phyloP scores from a whole-genome alignment of 2,329 filamentous ascomycete species.

The Sphaceloma murrayae region DNA sequence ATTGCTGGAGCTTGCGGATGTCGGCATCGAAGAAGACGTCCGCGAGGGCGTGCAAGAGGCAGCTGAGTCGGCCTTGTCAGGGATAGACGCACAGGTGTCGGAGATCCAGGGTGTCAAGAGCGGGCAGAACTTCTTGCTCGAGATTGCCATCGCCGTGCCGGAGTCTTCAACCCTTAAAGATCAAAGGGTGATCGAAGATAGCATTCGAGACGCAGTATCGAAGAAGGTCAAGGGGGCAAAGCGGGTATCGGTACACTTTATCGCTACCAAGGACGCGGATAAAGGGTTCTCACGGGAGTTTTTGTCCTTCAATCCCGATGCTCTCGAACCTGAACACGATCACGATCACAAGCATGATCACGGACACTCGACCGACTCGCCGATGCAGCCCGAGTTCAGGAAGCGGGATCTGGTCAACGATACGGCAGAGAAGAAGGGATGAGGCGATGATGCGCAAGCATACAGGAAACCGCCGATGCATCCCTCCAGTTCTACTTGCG shows the following conservation, averaged over 20 bases:
- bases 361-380: constrained; percentile 7
- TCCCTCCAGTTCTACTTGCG: too few relatives aligned
- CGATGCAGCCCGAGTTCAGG: constrained; percentile 11
- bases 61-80: constrained; percentile 49
- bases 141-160: constrained; percentile 76
- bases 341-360: constrained; percentile 21
- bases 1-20: constrained; percentile 82
- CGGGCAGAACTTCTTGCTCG: constrained; percentile 90
- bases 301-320: constrained; percentile 24
- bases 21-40: constrained; percentile 76
- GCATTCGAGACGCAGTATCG: constrained; percentile 62
- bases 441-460: constrained; percentile 1
- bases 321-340: constrained; percentile 24
- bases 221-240: constrained; percentile 73
- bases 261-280: constrained; percentile 53
- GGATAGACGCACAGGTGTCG: constrained; percentile 24
- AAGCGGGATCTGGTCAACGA: constrained; percentile 9
- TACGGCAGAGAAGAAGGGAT: constrained; percentile 1
- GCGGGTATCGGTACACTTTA: constrained; percentile 73
- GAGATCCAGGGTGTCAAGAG: constrained; percentile 86
- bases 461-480: too few relatives aligned
- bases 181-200: constrained; percentile 60
- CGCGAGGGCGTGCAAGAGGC: constrained; percentile 61
- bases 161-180: constrained; percentile 65
- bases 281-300: constrained; percentile 63